These are phyloP conservation scores for Aspergillus sp. DNA, from an alignment of 2,329 filamentous ascomycete species.

Conservation along the genomic window DNA sequence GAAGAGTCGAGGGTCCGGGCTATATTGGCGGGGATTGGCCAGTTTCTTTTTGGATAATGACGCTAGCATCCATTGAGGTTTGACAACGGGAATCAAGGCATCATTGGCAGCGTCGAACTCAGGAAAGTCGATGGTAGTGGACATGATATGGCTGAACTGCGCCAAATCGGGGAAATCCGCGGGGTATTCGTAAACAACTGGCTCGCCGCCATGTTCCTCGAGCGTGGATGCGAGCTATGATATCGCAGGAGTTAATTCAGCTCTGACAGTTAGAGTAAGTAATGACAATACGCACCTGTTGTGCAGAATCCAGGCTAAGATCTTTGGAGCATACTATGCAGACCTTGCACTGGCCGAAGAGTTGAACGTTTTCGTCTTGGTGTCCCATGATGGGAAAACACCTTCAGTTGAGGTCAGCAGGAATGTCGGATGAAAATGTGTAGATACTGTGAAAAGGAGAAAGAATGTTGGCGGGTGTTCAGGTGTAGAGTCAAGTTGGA, in stretches of 20 bases:
- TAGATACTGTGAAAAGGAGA: not conserved
- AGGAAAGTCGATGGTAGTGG: conserved; percentile 88
- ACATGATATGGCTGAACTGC: conserved; percentile 67
- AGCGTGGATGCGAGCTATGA: conserved; percentile 53
- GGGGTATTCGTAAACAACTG: conserved; percentile 47
- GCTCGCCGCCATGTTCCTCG: conserved; percentile 54
- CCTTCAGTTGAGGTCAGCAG: not conserved
- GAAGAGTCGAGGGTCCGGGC: conserved; percentile 87
- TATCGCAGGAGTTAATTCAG: conserved; percentile 12
- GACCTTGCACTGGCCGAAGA: conserved; percentile 53
- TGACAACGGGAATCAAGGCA: conserved; percentile 81
- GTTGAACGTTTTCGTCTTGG: conserved; percentile 33
- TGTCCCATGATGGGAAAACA: conserved; percentile 32
- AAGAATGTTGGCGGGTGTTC: not conserved
- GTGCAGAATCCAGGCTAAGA: conserved; percentile 44
- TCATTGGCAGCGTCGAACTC: conserved; percentile 77
- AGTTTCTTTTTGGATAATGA: conserved; percentile 72
- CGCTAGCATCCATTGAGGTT: conserved; percentile 75
- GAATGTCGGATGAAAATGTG: not conserved
- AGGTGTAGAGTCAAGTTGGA: not conserved
- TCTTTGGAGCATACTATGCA: conserved; percentile 50
- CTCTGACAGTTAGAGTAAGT: not conserved
- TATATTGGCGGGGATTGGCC: conserved; percentile 80
- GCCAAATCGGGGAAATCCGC: conserved; percentile 44
- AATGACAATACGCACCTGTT: conserved; percentile 41